Evolutionary conservation across 495 filamentous ascomycete species (phyloP).

Genomic region (Hamigera avellanea): DNA sequence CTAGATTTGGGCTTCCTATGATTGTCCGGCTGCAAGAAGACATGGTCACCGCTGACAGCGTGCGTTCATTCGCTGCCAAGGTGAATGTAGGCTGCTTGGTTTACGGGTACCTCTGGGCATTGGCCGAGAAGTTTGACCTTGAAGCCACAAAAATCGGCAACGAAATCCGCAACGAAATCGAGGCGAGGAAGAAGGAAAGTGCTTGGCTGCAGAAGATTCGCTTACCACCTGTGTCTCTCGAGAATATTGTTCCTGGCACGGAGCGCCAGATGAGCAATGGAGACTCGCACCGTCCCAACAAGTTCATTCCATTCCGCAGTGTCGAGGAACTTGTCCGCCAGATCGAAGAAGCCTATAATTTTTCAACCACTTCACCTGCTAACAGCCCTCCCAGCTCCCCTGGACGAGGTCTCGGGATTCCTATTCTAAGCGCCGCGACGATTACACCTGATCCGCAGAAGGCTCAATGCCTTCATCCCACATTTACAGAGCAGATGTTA

Average conservation of each 20-base stretch:
- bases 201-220: constrained; percentile 64
- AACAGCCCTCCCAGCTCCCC: constrained; percentile 62
- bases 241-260: constrained; percentile 25
- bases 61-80: constrained; percentile 44
- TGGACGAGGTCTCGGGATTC: constrained; percentile 49
- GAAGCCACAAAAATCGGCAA: constrained; percentile 52
- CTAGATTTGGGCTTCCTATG: constrained; percentile 74
- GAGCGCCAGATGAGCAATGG: constrained; percentile 8
- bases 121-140: constrained; percentile 69
- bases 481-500: constrained; percentile 58
- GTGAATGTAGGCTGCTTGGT: constrained; percentile 72
- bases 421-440: constrained; percentile 36
- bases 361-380: constrained; percentile 44
- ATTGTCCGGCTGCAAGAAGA: constrained; percentile 78
- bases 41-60: constrained; percentile 47
- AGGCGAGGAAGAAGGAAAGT: constrained; percentile 52
- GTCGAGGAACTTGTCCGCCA: constrained; percentile 53
- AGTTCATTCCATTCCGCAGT: constrained; percentile 24
- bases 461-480: constrained; percentile 20
- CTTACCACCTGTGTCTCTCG: constrained; percentile 40
- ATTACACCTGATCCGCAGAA: constrained; percentile 15
- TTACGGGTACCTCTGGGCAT: constrained; percentile 73
- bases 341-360: constrained; percentile 58
- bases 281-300: constrained; percentile 3
- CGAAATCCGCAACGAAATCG: constrained; percentile 64